Evolutionary conservation across 345 rosid species (phyloP).

Genomic region (Dimocarpus longan): DNA sequence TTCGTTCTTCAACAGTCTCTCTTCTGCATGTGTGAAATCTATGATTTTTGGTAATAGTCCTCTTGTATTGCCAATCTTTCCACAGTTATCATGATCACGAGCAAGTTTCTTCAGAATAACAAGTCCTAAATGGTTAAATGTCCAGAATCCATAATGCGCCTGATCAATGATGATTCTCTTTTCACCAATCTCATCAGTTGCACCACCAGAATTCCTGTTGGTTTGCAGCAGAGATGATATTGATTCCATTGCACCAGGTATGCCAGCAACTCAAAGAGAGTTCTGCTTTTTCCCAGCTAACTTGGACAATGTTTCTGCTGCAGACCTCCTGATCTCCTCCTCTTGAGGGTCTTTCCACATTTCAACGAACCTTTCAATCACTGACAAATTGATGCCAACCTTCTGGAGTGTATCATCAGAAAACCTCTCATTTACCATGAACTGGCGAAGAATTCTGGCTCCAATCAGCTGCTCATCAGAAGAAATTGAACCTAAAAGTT

Average conservation of each 20-base stretch:
- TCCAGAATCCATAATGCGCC: conserved; percentile 57
- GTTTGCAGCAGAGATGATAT: conserved; percentile 80
- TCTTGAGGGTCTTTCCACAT: conserved; percentile 88
- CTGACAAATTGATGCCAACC: conserved; percentile 63
- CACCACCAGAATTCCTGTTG: conserved; percentile 41
- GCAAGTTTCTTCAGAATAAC: conserved; percentile 78
- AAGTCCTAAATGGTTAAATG: conserved; percentile 81
- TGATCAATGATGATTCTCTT: conserved; percentile 48
- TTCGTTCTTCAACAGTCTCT: conserved; percentile 51
- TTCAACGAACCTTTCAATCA: conserved; percentile 79
- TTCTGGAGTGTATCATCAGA: conserved; percentile 84
- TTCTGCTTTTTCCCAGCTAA: conserved; percentile 80
- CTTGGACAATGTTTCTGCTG: conserved; percentile 74
- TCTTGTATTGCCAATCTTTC: conserved; percentile 86
- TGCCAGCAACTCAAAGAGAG: conserved; percentile 75
- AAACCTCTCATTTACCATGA: conserved; percentile 40
- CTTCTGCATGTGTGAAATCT: conserved; percentile 70
- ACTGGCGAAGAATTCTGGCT: conserved; percentile 64
- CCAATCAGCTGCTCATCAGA: conserved; percentile 90
- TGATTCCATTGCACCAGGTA: conserved; percentile 92
- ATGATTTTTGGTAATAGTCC: conserved; percentile 84
- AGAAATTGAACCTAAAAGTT: conserved; percentile 66
- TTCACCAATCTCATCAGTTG: conserved; percentile 77
- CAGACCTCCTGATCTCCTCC: conserved; percentile 74
- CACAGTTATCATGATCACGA: conserved; percentile 85